Base-by-base conservation (phyloP, 164 flowering plant genomes). In the Stephania japonica region DNA sequence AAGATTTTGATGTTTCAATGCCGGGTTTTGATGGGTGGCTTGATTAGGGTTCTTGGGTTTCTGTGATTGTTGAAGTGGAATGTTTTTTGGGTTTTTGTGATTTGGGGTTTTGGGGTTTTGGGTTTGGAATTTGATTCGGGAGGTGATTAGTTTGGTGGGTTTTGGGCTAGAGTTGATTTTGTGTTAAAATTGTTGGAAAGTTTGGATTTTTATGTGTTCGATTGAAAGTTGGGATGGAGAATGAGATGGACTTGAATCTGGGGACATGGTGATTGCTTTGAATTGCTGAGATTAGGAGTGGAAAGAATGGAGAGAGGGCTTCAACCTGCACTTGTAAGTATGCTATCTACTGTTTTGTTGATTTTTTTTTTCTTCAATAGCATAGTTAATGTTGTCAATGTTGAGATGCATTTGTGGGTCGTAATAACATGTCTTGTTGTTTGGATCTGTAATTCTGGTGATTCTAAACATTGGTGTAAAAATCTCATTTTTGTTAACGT, bases 301-400 rank as follows among this genome's bases (percentile, higher is more conserved):
- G 75, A 75, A 72, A 71, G 47, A 73, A 90, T 90, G 91, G 91
- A 90, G 43, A 86, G 91, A 83, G 75, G 82, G 81, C 80, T 86
- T 77, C 95, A 89, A 72, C 92, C 92, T 77, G 90, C 95, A n/a
- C 71, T 90, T 88, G 95, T 88, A 84, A 84, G 42, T 68, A 61
- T 68, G 18, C 0, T 41, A 14, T 73, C 7, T 70, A 12, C 23
- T 27, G 14, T 69, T 43, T 1, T 21, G 16, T 10, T 67, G 21
- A 21, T 4, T 44, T 13, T 75, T 63, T 70, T 25, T 32, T 32
- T 32, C 4, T 32, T 32, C 38, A 23, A 16, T 14, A 21, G 21
- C 11, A 0, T 32, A 43, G 18, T 43, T 26, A n/a, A n/a, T 27
- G 23, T 24, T 21, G 7, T 56, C 43, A 5, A 47, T 64, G 43